Conservation (phyloP, 768 basidiomycete species). For the Auriscalpium vulgare region DNA sequence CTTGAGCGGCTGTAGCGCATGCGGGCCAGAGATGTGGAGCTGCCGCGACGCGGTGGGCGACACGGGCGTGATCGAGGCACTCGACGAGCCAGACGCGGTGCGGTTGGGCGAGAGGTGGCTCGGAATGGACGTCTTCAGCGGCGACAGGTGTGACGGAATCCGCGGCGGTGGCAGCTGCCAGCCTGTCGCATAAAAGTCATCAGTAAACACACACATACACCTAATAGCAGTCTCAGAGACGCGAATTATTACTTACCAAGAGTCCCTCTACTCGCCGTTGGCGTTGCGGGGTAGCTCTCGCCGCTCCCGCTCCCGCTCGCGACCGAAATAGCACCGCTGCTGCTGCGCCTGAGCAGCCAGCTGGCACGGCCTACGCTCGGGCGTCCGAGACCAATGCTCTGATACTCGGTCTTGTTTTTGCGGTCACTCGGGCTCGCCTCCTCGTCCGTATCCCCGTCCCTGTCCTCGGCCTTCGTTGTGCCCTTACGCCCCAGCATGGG, state of each 20-base stretch:
- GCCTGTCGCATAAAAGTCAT: conserved; percentile 27
- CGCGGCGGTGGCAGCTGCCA: conserved; percentile 49
- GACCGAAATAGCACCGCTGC: conserved; percentile 73
- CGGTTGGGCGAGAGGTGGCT: conserved; percentile 34
- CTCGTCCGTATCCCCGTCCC: conserved; percentile 50
- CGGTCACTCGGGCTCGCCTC: conserved; percentile 52
- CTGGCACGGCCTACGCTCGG: conserved; percentile 39
- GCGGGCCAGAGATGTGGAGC: background rate
- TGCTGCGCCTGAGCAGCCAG: conserved; percentile 69
- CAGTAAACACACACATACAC: background rate
- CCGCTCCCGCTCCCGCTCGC: conserved; percentile 44
- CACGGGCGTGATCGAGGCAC: conserved; percentile 13
- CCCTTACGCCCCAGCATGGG: conserved; percentile 29
- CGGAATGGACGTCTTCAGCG: conserved; percentile 30
- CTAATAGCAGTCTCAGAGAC: conserved; percentile 5
- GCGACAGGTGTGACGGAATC: conserved; percentile 40
- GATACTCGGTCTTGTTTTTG: conserved; percentile 41
- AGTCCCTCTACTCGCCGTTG: conserved; percentile 48
- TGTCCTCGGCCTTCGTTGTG: conserved; percentile 33
- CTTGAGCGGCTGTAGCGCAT: background rate
- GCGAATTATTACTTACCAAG: conserved; percentile 23
- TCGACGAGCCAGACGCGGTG: conserved; percentile 49
- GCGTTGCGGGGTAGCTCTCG: conserved; percentile 44
- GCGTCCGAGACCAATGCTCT: conserved; percentile 58
- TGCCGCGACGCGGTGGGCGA: conserved; percentile 1